phyloP scores from a whole-genome alignment of 2,329 filamentous ascomycete genomes.

The Rutstroemia sp. region DNA sequence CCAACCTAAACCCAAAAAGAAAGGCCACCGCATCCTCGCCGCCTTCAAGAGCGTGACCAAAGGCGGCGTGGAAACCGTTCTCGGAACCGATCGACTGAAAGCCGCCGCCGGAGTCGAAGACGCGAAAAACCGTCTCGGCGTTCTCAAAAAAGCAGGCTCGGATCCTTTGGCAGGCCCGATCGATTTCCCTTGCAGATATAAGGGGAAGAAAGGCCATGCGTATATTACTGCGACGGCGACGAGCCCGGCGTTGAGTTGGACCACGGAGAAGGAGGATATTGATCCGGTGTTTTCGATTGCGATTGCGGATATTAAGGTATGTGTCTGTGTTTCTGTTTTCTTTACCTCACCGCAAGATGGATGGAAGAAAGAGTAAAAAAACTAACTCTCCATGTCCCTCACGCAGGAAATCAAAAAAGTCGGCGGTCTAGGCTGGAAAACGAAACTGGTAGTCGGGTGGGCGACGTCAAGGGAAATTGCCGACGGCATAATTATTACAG shows the following conservation, averaged over 20 bases:
- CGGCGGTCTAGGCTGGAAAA: constrained; percentile 78
- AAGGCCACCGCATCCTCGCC: constrained; percentile 36
- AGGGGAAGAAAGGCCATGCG: constrained; percentile 63
- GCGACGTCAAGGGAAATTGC: constrained; percentile 65
- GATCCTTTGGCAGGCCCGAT: constrained; percentile 55
- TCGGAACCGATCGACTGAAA: constrained; percentile 59
- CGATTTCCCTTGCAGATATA: constrained; percentile 65
- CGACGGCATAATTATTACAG: constrained; percentile 50
- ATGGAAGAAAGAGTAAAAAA: too few species aligned
- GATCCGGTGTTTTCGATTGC: constrained; percentile 63
- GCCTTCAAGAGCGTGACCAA: constrained; percentile 57
- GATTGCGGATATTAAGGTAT: constrained; percentile 53
- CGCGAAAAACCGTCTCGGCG: constrained; percentile 65
- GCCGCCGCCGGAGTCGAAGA: constrained; percentile 53
- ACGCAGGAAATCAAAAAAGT: constrained; percentile 63
- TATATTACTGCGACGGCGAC: constrained; percentile 63
- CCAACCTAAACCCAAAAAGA: constrained; percentile 20
- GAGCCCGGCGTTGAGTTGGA: constrained; percentile 53
- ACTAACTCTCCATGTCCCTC: not conserved
- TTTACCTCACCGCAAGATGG: too few species aligned
- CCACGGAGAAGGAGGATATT: constrained; percentile 38
- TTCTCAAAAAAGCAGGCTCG: constrained; percentile 41
- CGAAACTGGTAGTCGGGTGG: constrained; percentile 76
- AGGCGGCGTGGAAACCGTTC: constrained; percentile 62
- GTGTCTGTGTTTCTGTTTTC: not conserved